phyloP scores from a whole-genome alignment of 495 filamentous ascomycete genomes.

The Penicillium odoratum region DNA sequence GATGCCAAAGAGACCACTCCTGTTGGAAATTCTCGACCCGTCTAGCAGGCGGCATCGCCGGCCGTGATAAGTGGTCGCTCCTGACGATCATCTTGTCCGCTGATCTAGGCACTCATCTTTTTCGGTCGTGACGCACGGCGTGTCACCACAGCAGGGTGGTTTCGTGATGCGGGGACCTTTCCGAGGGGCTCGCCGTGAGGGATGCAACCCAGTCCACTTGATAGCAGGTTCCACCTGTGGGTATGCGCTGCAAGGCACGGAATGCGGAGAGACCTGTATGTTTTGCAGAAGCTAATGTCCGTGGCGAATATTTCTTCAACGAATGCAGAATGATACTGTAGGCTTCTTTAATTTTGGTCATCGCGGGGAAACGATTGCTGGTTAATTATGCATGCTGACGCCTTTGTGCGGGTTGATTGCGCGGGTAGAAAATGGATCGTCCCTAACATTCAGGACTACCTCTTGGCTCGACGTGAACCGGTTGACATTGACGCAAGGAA shows the following conservation, averaged over 20 bases:
- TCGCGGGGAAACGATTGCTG: neutral
- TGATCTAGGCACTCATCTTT: constrained; percentile 28
- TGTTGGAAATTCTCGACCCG: constrained; percentile 19
- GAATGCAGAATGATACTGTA: constrained; percentile 16
- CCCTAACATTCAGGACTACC: neutral
- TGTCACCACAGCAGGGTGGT: constrained; percentile 21
- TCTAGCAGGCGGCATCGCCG: constrained; percentile 20
- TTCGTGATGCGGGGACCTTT: constrained; percentile 20
- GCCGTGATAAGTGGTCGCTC: constrained; percentile 28
- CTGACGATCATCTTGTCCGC: constrained; percentile 26
- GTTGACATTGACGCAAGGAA: constrained; percentile 24
- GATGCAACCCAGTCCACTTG: constrained; percentile 26
- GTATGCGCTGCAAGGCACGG: constrained; percentile 28
- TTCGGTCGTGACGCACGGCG: constrained; percentile 26
- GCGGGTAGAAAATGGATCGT: neutral
- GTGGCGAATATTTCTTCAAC: neutral
- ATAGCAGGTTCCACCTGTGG: constrained; percentile 14
- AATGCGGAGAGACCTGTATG: constrained; percentile 18
- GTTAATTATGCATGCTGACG: neutral
- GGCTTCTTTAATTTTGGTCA: neutral
- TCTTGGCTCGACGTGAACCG: constrained; percentile 1
- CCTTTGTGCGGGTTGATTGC: neutral
- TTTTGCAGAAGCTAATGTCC: neutral
- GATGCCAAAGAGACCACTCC: constrained; percentile 23
- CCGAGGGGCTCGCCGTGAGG: constrained; percentile 23